A percentile compares a stretch with the other conserved stretches of the same genome.
Conservation (phyloP, 1,284 basidiomycete genomes). For the Moesziomyces sp. region DNA sequence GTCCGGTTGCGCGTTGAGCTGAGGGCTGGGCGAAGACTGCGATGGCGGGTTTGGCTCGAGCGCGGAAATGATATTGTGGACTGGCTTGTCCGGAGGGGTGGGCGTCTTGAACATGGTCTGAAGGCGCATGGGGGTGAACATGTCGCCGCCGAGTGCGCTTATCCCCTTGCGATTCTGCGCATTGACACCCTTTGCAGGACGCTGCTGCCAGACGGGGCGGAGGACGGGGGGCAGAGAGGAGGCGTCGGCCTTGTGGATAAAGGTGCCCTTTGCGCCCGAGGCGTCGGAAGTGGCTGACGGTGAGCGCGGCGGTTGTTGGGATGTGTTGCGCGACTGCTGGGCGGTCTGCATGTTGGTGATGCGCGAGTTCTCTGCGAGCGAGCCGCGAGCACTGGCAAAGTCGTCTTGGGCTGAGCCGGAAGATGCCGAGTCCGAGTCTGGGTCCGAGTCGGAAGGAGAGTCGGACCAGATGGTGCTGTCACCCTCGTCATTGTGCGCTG, state of each 20-base stretch:
- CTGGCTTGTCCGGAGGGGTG: constrained; percentile 38
- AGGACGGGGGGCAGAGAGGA: constrained; percentile 60
- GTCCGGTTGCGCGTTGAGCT: not conserved
- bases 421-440: constrained; percentile 23
- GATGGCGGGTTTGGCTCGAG: constrained; percentile 15
- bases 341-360: constrained; percentile 35
- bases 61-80: constrained; percentile 25
- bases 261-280: constrained; percentile 47
- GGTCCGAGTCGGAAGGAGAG: constrained; percentile 27
- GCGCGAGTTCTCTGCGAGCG: constrained; percentile 35
- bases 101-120: constrained; percentile 64
- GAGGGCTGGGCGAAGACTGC: constrained; percentile 1
- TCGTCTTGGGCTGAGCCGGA: constrained; percentile 32
- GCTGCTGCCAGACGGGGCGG: constrained; percentile 60
- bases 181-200: constrained; percentile 36
- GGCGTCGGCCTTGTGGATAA: constrained; percentile 60
- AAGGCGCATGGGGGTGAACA: constrained; percentile 63
- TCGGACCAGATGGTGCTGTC: constrained; percentile 47
- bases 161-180: constrained; percentile 27
- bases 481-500: constrained; percentile 28
- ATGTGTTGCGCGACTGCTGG: constrained; percentile 16
- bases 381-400: constrained; percentile 44
- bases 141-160: constrained; percentile 57
- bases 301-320: constrained; percentile 13
- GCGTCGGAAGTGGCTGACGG: constrained; percentile 23